Evolutionary conservation across 2,329 filamentous ascomycete species (phyloP).

Genomic region (Aspergillus fumigatiaffinis): DNA sequence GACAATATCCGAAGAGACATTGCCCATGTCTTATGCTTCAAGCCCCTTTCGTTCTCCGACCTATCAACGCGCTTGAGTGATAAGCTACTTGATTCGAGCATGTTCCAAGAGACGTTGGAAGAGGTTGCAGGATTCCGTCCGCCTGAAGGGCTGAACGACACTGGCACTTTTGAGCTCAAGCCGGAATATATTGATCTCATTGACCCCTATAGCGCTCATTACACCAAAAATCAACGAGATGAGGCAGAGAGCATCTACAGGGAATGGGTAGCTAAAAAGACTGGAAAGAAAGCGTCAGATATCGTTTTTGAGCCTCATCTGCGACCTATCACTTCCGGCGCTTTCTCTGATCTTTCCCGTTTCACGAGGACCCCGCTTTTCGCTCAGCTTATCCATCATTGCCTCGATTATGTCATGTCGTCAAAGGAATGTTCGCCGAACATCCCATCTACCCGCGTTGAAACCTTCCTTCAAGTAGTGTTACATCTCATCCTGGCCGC

Average conservation of each 20-base stretch:
- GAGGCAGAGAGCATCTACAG: conserved; percentile 89
- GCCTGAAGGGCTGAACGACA: conserved; percentile 86
- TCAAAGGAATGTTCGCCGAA: conserved; percentile 65
- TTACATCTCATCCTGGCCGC: conserved; percentile 84
- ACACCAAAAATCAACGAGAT: conserved; percentile 93
- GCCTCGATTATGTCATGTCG: conserved; percentile 74
- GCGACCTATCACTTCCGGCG: conserved; percentile 68
- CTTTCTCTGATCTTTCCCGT: conserved; percentile 69
- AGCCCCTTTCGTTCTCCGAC: conserved; percentile 90
- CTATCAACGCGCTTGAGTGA: conserved; percentile 82
- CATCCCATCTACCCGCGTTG: conserved; percentile 76
- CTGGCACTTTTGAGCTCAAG: conserved; percentile 90
- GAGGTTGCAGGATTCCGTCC: conserved; percentile 86
- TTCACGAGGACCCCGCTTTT: conserved; percentile 86
- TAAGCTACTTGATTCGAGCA: conserved; percentile 81
- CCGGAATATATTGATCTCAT: conserved; percentile 80
- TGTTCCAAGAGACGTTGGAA: conserved; percentile 78
- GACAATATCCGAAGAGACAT: conserved; percentile 83
- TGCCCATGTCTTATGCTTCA: conserved; percentile 91
- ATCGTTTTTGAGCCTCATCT: conserved; percentile 90
- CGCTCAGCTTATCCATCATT: conserved; percentile 84
- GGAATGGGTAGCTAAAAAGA: conserved; percentile 80
- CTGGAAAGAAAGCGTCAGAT: conserved; percentile 73
- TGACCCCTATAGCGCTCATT: conserved; percentile 94
- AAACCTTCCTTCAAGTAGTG: conserved; percentile 87